Evolutionary conservation across 2,329 filamentous ascomycete genomes (phyloP), one percentile per base, ranked within the genome.

Genomic region (Metarhizium anisopliae): DNA sequence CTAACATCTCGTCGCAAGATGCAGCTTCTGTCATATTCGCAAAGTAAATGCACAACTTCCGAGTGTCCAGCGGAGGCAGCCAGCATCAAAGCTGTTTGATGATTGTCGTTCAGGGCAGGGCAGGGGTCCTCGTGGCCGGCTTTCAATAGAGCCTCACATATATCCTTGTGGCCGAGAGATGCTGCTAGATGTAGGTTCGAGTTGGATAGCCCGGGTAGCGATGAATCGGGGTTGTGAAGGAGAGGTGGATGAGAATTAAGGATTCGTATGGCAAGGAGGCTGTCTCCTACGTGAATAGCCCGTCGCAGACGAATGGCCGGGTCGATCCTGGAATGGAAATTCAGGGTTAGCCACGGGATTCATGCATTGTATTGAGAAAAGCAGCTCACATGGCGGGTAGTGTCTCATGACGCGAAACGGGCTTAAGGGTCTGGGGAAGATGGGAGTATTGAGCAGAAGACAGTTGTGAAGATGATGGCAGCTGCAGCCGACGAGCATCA

Each of bases 151-250:
- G 85, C 79, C 62, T 81, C 78, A 67, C 83, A 86, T 62, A 94
- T 86, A 50, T 84, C 74, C 7, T 83, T 75, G 66, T 86, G 81
- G 53, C 90, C 90, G 56, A 90, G 77, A 7, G 82, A 82, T 11
- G 88, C 87, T 47, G 90, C 89, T 2, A 95, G 79, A 69, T 95
- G 90, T 43, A 96, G 79, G 60, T 84, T 90, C 2, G 90, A 93
- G 73, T 95, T 94, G 68, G 87, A 88, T 61, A 89, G 84, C 52
- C 81, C 82, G 8, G 70, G 65, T 59, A 84, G 78, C 4, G 83
- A 81, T 63, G 82, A 81, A 70, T 95, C 89, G 2, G 90, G 89
- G 66, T 95, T 95, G 65, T 86, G 85, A 32, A 95, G 77, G 59
- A 87, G 81, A 18, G 74, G 67, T 0, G 87, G 87, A 66, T 93